Evolutionary conservation across 768 basidiomycete genomes (phyloP), one percentile per base, ranked within the genome.

Genomic region (Mycena latifolia): DNA sequence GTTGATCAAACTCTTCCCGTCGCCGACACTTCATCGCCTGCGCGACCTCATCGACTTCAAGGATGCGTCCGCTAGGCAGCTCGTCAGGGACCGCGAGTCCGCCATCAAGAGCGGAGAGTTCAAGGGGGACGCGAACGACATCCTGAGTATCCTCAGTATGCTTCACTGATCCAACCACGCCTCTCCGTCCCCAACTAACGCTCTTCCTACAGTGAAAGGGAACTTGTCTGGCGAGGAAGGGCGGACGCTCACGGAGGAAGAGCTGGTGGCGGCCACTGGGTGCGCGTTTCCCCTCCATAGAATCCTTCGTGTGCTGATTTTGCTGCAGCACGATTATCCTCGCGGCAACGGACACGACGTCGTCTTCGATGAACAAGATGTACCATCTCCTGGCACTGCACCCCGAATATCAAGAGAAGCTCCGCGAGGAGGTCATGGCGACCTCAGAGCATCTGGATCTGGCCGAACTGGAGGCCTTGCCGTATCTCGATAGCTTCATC

Each of bases 91-190:
- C 14, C 41, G 41, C 3, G 14, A 20, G 41, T 12, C 20, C n/a
- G 18, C 18, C 5, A 43, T 43, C 11, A n/a, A 7, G 37, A 39
- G 37, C 37, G 37, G 37, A 17, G 37, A 39, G 14, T 4, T 15
- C 37, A 17, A 39, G 37, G 37, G 15, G 3, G 37, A 39, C 37
- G 37, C 33, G 14, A 6, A 46, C n/a, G 55, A 56, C 29, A 22
- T 56, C 12, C 31, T 56, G 55, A 56, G 55, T 37, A 25, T 56
- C 15, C n/a, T 56, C 10, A 31, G 55, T 56, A 22, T n/a, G n/a
- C n/a, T n/a, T n/a, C n/a, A n/a, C n/a, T n/a, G n/a, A n/a, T n/a
- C n/a, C n/a, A n/a, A n/a, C n/a, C n/a, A n/a, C n/a, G n/a, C n/a
- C n/a, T n/a, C n/a, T n/a, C n/a, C n/a, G n/a, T n/a, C n/a, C n/a